Evolutionary conservation across 202 grass and related monocot genomes (phyloP), one percentile per base, ranked within the genome.

Genomic region (Panicum virgatum): DNA sequence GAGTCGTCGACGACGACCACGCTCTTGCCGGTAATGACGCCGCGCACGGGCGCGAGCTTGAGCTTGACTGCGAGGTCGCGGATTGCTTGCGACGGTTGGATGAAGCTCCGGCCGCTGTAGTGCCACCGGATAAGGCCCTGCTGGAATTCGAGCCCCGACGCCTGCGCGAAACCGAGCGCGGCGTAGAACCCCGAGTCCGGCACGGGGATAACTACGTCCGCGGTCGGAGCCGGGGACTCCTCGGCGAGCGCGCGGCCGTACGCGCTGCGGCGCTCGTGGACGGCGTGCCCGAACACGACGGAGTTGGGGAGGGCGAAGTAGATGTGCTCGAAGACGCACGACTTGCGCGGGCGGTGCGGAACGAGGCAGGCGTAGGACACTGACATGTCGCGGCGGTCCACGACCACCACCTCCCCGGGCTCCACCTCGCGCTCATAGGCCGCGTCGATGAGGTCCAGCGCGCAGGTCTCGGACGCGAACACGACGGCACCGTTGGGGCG

Each of bases 1-100:
- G 96, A 99, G 71, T 99, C 96, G 45, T 99, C 96, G 9, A 99
- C 80, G 3, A 99, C 96, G 6, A 99, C 93, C 63, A 99, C 96
- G 73, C 92, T 93, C 83, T 94, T 92, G 16, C 96, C 96, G 13
- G 67, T 71, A 66, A 99, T 87, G 63, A 99, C 89, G 22, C 92
- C 91, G 16, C 71, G 80, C 25, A 99, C 87, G 4, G 96, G 88
- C 22, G 96, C 65, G 5, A 99, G 96, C 87, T 99, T 99, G 61
- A 96, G 93, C 79, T 93, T 93, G 26, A 99, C 96, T 30, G 89
- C 86, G 58, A 99, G 91, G 91, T 99, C 89, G 9, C 96, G 96
- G 45, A 92, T 91, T 0, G 83, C 82, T 83, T 94, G 92, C 58
- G 89, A 79, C 13, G 96, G 96, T 83, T 92, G 92, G 69, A 99